phyloP scores from a whole-genome alignment of 2,329 filamentous ascomycete species.

The Aspergillus awamori region DNA sequence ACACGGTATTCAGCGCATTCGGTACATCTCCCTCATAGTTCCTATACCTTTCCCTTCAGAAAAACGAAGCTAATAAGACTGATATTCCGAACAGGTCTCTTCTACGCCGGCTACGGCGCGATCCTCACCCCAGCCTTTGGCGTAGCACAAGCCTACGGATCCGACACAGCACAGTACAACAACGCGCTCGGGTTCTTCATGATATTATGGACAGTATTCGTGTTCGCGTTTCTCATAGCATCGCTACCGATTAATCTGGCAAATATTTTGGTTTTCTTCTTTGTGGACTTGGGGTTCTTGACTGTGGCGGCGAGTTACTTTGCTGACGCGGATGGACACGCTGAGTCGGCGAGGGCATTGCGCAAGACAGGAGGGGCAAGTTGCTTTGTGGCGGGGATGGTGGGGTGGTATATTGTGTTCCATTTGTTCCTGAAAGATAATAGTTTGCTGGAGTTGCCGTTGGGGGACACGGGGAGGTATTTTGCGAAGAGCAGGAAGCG shows the following conservation, averaged over 20 bases:
- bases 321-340: constrained; percentile 48
- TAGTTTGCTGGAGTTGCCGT: constrained; percentile 42
- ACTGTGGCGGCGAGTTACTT: constrained; percentile 52
- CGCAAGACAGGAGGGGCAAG: constrained; percentile 52
- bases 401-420: constrained; percentile 51
- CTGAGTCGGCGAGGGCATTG: constrained; percentile 36
- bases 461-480: constrained; percentile 47
- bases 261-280: constrained; percentile 53
- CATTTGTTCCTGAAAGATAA: constrained; percentile 48
- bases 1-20: constrained; percentile 59
- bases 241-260: constrained; percentile 51
- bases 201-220: constrained; percentile 52
- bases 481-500: constrained; percentile 38
- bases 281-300: constrained; percentile 51
- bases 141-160: constrained; percentile 49
- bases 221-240: constrained; percentile 51
- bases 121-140: constrained; percentile 53
- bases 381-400: constrained; percentile 50
- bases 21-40: constrained; percentile 35
- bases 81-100: constrained; percentile 39
- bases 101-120: constrained; percentile 55
- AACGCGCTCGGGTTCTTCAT: constrained; percentile 57
- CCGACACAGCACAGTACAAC: constrained; percentile 48
- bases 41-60: background rate
- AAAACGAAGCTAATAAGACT: too few species aligned